Conservation (phyloP, 2,329 filamentous ascomycete species). For the Curvularia eragrostidis region DNA sequence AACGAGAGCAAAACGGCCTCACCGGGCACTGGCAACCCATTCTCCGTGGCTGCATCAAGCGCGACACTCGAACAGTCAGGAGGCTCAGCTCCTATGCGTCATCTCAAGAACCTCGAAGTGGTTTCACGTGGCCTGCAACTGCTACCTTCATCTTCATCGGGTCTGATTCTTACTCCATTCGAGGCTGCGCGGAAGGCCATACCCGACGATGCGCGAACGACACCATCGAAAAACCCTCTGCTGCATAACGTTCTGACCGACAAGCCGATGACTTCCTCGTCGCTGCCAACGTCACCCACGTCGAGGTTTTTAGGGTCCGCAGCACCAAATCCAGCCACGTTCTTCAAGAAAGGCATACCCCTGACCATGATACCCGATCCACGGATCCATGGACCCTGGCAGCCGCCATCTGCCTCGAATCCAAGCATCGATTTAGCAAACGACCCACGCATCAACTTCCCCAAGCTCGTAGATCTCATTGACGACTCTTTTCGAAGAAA, state of each 20-base stretch:
- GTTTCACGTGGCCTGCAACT: conserved; percentile 73
- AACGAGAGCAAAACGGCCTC: conserved; percentile 16
- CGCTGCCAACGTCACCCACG: conserved; percentile 67
- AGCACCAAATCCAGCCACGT: conserved; percentile 69
- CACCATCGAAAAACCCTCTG: conserved; percentile 77
- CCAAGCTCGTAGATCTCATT: conserved; percentile 83
- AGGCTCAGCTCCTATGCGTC: conserved; percentile 45
- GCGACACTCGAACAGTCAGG: conserved; percentile 21
- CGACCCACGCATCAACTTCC: conserved; percentile 81
- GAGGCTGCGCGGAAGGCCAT: conserved; percentile 70
- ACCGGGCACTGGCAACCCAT: conserved; percentile 50
- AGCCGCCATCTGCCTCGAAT: conserved; percentile 64
- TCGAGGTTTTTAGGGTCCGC: conserved; percentile 37
- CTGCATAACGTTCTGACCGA: conserved; percentile 97
- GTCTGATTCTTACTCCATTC: conserved; percentile 82
- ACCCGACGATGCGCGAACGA: conserved; percentile 59
- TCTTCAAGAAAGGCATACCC: conserved; percentile 90
- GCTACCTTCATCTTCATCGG: conserved; percentile 84
- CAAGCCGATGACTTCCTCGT: conserved; percentile 90
- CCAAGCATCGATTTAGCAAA: conserved; percentile 71
- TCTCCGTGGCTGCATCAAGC: conserved; percentile 44
- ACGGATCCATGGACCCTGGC: conserved; percentile 67
- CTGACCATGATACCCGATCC: conserved; percentile 82
- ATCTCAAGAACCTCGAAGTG: conserved; percentile 75
- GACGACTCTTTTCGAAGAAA: conserved; percentile 91